Evolutionary conservation across 257 asterid genomes (phyloP), one percentile per base, ranked within the genome.

Genomic region (Galeopsis tetrahit): DNA sequence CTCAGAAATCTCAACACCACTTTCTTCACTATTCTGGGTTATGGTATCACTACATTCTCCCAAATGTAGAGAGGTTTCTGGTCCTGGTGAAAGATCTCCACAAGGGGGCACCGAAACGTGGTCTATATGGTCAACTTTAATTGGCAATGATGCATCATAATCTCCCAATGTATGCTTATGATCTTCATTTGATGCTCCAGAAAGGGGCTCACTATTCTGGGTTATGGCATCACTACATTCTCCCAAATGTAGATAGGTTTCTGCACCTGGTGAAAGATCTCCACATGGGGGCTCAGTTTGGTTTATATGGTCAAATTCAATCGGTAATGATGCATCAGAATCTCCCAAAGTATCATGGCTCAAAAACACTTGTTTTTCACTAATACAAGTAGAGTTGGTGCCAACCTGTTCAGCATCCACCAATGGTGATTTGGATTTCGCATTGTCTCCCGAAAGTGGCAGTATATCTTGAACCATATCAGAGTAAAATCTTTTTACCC

Each of bases 401-500:
- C 75, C 73, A 58, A 52, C 70, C 51, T 70, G 79, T 62, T 73
- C 72, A 67, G 17, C 7, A 6, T 76, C 63, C 56, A 6, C 63
- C 68, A 49, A 14, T 43, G 66, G 69, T 57, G 65, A 69, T 75
- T 74, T 10, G 4, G 44, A 71, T 72, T 71, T 59, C 63, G 10
- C 44, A 55, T 28, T 17, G 43, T 80, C 77, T 57, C 4, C 81
- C 48, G 72, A 36, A 59, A 70, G 80, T 53, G 88, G 84, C 71
- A 75, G 77, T 57, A 77, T 70, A 79, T 87, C 95, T 72, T 78
- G 86, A 71, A 85, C 82, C 49, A 82, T 86, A 74, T 80, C 68
- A 58, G 91, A 79, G 75, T 76, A 89, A 9, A 92, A 66, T 43
- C 68, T 83, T 78, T 82, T 83, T 74, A 81, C 92, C 66, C 83